These are phyloP conservation scores for Oemleria cerasiformis DNA, from an alignment of 306 rosid species.

Conservation along the genomic window DNA sequence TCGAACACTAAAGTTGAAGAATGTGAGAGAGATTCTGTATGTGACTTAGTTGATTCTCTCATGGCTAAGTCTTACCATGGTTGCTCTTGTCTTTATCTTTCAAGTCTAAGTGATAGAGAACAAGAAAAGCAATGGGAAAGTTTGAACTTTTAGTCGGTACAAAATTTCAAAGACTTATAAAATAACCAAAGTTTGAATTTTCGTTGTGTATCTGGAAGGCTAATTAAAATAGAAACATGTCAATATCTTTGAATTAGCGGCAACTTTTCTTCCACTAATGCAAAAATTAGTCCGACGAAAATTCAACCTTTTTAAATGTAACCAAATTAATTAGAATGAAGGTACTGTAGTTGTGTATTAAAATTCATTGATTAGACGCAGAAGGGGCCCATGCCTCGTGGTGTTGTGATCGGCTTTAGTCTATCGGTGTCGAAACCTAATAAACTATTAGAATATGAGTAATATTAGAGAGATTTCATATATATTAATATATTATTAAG, in stretches of 20 bases:
- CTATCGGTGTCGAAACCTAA: constrained; percentile 16
- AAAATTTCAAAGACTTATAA: background rate
- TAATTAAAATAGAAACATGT: background rate
- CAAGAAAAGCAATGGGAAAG: background rate
- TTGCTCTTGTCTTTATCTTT: background rate
- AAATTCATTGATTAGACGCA: constrained; percentile 12
- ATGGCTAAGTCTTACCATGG: background rate
- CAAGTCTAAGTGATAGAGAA: background rate
- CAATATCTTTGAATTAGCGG: too few species aligned
- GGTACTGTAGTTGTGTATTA: too few species aligned
- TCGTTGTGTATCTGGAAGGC: background rate
- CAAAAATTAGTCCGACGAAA: background rate
- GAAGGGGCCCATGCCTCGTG: constrained; percentile 32
- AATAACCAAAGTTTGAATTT: background rate
- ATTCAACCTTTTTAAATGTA: too few species aligned
- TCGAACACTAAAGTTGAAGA: background rate
- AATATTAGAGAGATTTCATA: too few species aligned
- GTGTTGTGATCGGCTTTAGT: constrained; percentile 30
- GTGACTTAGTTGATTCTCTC: too few species aligned
- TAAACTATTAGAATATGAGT: too few species aligned
- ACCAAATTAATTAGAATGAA: too few species aligned
- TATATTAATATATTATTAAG: too few species aligned
- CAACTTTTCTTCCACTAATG: background rate
- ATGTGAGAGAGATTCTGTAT: background rate
- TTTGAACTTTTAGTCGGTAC: background rate